Evolutionary conservation across 495 filamentous ascomycete species (phyloP), one percentile per base, ranked within the genome.

Genomic region (Lasiosphaeris hirsuta): DNA sequence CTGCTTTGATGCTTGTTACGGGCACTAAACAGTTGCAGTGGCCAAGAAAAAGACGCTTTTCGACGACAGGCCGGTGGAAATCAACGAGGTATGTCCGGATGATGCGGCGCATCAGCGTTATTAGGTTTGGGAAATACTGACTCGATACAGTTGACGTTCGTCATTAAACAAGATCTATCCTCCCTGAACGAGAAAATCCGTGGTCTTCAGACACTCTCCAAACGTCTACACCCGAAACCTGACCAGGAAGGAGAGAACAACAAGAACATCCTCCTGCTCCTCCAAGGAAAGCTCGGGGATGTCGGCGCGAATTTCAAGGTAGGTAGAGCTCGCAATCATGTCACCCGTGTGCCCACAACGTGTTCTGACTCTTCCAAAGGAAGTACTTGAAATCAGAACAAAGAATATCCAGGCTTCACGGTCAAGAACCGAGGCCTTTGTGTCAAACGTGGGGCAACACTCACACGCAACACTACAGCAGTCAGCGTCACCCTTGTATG

Each of bases 401-500:
- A 96, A 97, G 77, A 98, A 98, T 72, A 96, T 97, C 49, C 95
- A 97, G 72, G 95, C 95, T 10, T 93, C 90, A 43, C 82, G 90
- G 37, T 87, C 90, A 41, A 77, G 94, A 55, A 97, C 94, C 48
- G 95, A 98, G 70, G 94, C 97, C 66, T 98, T 98, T 60, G 89
- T 97, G 18, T 92, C 89, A 2, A 90, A 89, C 10, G 90, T 95
- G 40, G 89, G 88, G 3, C 84, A 88, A 40, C 90, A 93, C 47
- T 69, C 77, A 2, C 75, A 77, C 47, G 73, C 74, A 0, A 69
- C 76, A n/a, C 60, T 81, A 56, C 84, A 88, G 35, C 89, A 90
- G 58, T 80, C 78, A 3, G 82, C 86, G 0, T 94, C 89, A 1
- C 94, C 94, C 2, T 74, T 98, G 9, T 98, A 98, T 74, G 87